Evolutionary conservation across 2,329 filamentous ascomycete genomes (phyloP), one percentile per base, ranked within the genome.

Genomic region (Orbilia oligospora): DNA sequence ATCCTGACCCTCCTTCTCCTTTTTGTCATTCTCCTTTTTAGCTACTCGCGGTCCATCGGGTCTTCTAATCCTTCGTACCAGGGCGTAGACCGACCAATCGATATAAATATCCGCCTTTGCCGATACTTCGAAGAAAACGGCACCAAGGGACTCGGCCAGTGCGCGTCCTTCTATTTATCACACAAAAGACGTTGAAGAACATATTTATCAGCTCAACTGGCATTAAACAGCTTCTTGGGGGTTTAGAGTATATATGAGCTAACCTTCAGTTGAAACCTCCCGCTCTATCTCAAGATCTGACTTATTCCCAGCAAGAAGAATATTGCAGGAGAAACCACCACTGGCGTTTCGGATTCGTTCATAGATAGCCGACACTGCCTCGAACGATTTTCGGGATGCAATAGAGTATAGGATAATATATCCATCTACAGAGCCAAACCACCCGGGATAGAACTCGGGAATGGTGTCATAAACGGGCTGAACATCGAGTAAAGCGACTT

Each of bases 221-320:
- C 5, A 36, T 36, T 9, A 36, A 36, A 36, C n/a, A n/a, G n/a
- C n/a, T n/a, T n/a, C n/a, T n/a, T n/a, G n/a, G n/a, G n/a, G n/a
- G n/a, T n/a, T n/a, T n/a, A n/a, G n/a, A n/a, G n/a, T n/a, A n/a
- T n/a, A n/a, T n/a, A n/a, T n/a, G n/a, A n/a, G 8, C 90, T 80
- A 89, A 97, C 95, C 95, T 90, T 97, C 91, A 87, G 91, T 91
- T 81, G 93, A 92, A 76, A 99, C 96, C 83, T 95, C 92, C 83
- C 96, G 90, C 86, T 98, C 95, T 82, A 88, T 88, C 84, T 97
- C 95, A 84, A 98, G 87, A 93, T 99, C 96, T 86, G 94, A 97
- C 89, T 99, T 98, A 90, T 99, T 99, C 82, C 94, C 96, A 48
- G 98, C 95, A 61, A 99, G 92, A 72, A 98, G 97, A 88, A 99